Evolutionary conservation across 176 grass and related monocot species (phyloP), one percentile per base, ranked within the genome.

Genomic region (sorghum (Sorghum bicolor)): DNA sequence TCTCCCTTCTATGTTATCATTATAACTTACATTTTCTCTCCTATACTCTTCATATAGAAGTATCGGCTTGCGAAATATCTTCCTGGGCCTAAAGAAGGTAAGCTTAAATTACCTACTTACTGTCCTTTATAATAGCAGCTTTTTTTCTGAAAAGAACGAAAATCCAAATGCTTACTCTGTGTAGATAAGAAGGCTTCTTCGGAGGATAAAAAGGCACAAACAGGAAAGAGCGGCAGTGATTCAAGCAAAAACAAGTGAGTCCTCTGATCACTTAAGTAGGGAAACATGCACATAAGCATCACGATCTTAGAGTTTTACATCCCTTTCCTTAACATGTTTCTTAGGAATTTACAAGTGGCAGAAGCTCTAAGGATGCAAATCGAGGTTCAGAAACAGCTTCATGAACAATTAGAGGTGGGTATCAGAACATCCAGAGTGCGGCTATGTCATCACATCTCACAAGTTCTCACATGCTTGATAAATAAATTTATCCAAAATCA

Each of bases 311-410:
- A 80, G 81, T 26, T 70, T 83, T 45, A 69, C 19, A 39, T 61
- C 3, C 1, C 31, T 50, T 86, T 22, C 36, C 3, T 50, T 79
- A 7, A 69, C 65, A 37, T 32, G 48, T 55, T 64, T 41, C 12
- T 32, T 75, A 94, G 93, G 89, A 94, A 82, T 79, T 75, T 86
- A 12, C 86, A 92, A 91, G 82, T 92, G 40, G 89, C 87, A 43
- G 91, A 99, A 70, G 96, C 93, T 89, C 83, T 94, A 60, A 66
- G 93, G 85, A 96, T 98, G 89, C 96, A 99, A 89, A 86, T 94
- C 58, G 95, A 97, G 82, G 90, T 97, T 64, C 95, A 97, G 78
- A 97, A 97, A 40, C 92, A 94, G 52, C 88, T 97, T 16, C 95
- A 97, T 48, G 95, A 97, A 52, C 95, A 97, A 79, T 78, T 97